phyloP scores from a whole-genome alignment of 1,139 yeast genomes.

The Zygosaccharomyces pseudobailii region DNA sequence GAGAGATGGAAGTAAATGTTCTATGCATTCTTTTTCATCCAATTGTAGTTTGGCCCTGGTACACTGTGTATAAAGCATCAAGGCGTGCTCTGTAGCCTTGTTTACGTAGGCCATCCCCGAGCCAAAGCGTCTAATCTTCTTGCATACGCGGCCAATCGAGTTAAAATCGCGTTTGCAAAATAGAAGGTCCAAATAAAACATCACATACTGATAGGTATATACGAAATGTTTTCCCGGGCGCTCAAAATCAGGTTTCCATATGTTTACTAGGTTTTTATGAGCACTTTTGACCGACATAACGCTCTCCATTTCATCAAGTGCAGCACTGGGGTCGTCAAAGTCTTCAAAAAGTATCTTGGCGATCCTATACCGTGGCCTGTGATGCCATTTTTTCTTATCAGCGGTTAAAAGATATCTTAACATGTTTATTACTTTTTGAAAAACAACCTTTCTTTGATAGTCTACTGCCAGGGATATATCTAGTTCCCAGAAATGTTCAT shows the following conservation, averaged over 20 bases:
- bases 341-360: conserved; percentile 59
- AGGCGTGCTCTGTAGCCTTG: conserved; percentile 28
- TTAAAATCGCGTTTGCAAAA: conserved; percentile 52
- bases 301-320: conserved; percentile 58
- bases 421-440: conserved; percentile 34
- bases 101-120: conserved; percentile 53
- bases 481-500: conserved; percentile 19
- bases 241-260: conserved; percentile 92
- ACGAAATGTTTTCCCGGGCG: conserved; percentile 90
- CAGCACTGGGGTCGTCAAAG: conserved; percentile 47
- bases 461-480: conserved; percentile 12
- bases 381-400: conserved; percentile 92
- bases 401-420: conserved; percentile 42
- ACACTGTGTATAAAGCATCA: conserved; percentile 20
- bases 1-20: conserved; percentile 24
- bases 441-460: conserved; percentile 21
- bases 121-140: conserved; percentile 68
- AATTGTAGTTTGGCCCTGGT: conserved; percentile 18
- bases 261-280: conserved; percentile 68
- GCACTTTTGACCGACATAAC: conserved; percentile 64
- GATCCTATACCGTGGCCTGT: conserved; percentile 71
- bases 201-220: conserved; percentile 67
- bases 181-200: conserved; percentile 56
- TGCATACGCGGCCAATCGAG: conserved; percentile 55
- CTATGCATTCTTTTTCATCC: conserved; percentile 28